Percentiles rank a stretch among this genome's conserved stretches.
phyloP scores from a whole-genome alignment of 176 grass and related monocot species.

The Oryza coarctata region DNA sequence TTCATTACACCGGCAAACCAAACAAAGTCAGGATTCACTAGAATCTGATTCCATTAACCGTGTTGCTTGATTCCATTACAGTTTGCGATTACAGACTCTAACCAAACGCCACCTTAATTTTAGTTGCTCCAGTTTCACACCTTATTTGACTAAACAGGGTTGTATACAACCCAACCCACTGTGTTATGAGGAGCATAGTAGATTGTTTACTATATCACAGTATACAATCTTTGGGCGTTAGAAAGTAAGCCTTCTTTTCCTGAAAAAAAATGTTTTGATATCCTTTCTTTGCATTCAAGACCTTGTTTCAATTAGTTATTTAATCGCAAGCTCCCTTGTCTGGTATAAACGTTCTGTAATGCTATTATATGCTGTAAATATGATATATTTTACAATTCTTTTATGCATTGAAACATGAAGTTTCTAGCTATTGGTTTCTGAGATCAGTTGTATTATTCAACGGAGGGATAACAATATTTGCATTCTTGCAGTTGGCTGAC shows the following conservation, averaged over 20 bases:
- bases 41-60: no score
- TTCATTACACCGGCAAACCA: no score
- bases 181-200: background rate
- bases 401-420: constrained; percentile 14
- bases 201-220: background rate
- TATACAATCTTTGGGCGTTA: background rate
- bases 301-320: background rate
- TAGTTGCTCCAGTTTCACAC: background rate
- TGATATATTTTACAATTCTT: constrained; percentile 23
- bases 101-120: background rate
- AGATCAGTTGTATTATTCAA: background rate
- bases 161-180: background rate
- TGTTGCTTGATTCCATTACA: no score
- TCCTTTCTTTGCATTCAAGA: background rate
- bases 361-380: background rate
- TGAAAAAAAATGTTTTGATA: background rate
- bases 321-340: background rate
- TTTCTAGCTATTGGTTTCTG: constrained; percentile 21
- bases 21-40: no score
- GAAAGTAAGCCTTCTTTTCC: background rate
- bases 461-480: background rate
- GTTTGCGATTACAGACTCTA: no score
- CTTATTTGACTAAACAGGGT: background rate
- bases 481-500: background rate
- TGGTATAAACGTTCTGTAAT: background rate